Conservation (phyloP, 2,329 filamentous ascomycete species). For the Pezicula neosporulosa region DNA sequence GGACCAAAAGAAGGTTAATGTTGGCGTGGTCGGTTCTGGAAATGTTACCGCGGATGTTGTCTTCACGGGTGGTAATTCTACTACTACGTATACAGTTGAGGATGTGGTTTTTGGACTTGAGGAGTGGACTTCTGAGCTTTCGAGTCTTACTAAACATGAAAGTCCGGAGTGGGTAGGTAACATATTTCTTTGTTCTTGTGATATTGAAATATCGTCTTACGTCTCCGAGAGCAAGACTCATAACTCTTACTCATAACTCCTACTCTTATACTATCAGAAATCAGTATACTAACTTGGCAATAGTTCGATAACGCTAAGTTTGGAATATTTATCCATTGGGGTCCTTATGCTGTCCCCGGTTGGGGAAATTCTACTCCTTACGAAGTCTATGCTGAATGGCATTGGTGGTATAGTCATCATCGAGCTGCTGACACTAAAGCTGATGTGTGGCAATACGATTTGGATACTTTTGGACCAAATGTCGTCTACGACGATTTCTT, state of each 20-base stretch:
- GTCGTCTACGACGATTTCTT: constrained; percentile 55
- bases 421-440: constrained; percentile 36
- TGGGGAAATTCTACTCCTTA: constrained; percentile 38
- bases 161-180: constrained; percentile 31
- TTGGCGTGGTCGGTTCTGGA: constrained; percentile 32
- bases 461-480: constrained; percentile 46
- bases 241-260: no score
- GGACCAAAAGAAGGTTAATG: constrained; percentile 36
- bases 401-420: constrained; percentile 47
- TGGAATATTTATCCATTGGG: constrained; percentile 61
- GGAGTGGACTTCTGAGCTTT: constrained; percentile 31
- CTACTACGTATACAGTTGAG: constrained; percentile 14
- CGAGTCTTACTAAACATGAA: constrained; percentile 36
- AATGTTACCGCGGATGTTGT: constrained; percentile 19
- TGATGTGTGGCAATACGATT: constrained; percentile 44
- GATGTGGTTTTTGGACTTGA: constrained; percentile 31
- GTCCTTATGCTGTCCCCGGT: constrained; percentile 50
- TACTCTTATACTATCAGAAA: no score
- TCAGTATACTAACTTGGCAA: no score
- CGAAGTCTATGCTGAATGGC: constrained; percentile 38
- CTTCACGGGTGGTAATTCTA: constrained; percentile 10
- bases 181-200: no score
- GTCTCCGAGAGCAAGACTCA: no score
- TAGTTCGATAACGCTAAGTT: constrained; percentile 55
- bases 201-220: no score